Evolutionary conservation across 2,329 filamentous ascomycete genomes (phyloP), one percentile per base, ranked within the genome.

Genomic region (Orbilia javanica): DNA sequence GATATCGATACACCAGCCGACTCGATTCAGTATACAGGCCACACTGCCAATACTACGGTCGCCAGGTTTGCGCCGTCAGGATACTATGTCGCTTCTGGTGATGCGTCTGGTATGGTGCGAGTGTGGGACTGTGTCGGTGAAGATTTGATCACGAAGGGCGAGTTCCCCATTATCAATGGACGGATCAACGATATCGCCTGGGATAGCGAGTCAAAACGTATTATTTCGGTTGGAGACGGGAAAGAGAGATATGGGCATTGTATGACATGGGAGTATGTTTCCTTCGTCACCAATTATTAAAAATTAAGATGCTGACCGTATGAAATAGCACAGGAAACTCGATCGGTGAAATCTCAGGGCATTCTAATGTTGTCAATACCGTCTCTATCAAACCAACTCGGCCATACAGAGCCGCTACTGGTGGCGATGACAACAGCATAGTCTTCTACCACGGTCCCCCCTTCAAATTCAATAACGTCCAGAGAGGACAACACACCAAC

Each of bases 111-210:
- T 63, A 88, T 89, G 52, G 93, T 99, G 48, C 90, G 93, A 80
- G 92, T 99, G 3, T 99, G 96, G 96, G 95, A 98, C 84, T 89
- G 88, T 80, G 91, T 95, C 69, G 79, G 81, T 25, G 93, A 93
- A 81, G 94, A 94, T 53, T 87, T 88, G 68, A 93, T 91, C 82
- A 97, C 93, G 53, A 97, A 96, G 85, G 93, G 94, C 81, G 95
- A 98, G 85, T 98, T 97, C 85, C 89, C 90, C 83, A 97, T 98
- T 85, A 94, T 98, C 82, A 94, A 93, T 36, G 96, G 96, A 11
- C 91, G 93, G 67, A 95, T 99, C 85, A 97, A 97, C 83, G 96
- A 99, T 84, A 90, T 99, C 80, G 95, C 94, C 0, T 99, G 96
- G 94, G 96, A 98, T 82, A 95, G 94, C 72, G 96, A 99, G 85